A percentile compares a stretch with the other conserved stretches of the same genome.
Evolutionary conservation across 75 land plant genomes (phyloP).

Genomic region (Selaginella tamariscina): DNA sequence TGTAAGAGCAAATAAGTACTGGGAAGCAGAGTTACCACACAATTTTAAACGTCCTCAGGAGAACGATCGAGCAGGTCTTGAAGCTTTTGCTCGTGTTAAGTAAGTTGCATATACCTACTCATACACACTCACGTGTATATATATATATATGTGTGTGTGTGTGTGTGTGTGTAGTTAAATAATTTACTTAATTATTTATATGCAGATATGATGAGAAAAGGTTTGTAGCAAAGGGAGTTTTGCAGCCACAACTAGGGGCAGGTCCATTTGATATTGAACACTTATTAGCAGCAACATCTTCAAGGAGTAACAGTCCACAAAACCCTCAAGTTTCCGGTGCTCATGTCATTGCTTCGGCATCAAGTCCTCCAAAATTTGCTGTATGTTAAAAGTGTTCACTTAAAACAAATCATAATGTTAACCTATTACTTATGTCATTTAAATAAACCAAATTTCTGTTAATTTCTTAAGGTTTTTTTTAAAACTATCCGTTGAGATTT

Average conservation of each 20-base stretch:
- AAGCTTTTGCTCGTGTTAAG: not conserved
- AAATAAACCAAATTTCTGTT: too few species aligned
- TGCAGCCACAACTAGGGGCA: not conserved
- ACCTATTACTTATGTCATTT: too few species aligned
- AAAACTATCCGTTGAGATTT: too few species aligned
- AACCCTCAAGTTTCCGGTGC: not conserved
- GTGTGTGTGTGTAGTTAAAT: too few species aligned
- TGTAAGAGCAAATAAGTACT: constrained; percentile 10
- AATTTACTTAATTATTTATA: too few species aligned
- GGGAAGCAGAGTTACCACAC: constrained; percentile 7
- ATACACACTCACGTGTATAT: not conserved
- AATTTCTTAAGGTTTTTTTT: too few species aligned
- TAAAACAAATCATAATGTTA: too few species aligned
- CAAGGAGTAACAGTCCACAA: not conserved
- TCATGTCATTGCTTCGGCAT: not conserved
- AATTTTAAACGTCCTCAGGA: constrained; percentile 5
- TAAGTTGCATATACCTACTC: not conserved
- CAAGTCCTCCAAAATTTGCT: constrained; percentile 1
- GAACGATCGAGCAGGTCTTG: not conserved
- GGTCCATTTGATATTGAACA: not conserved
- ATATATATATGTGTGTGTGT: too few species aligned
- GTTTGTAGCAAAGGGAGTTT: not conserved
- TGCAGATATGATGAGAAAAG: not conserved
- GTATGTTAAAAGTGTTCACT: too few species aligned
- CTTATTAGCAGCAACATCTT: not conserved